Conservation (phyloP, 2,329 filamentous ascomycete genomes). For the Albophoma yamanashiensis region DNA sequence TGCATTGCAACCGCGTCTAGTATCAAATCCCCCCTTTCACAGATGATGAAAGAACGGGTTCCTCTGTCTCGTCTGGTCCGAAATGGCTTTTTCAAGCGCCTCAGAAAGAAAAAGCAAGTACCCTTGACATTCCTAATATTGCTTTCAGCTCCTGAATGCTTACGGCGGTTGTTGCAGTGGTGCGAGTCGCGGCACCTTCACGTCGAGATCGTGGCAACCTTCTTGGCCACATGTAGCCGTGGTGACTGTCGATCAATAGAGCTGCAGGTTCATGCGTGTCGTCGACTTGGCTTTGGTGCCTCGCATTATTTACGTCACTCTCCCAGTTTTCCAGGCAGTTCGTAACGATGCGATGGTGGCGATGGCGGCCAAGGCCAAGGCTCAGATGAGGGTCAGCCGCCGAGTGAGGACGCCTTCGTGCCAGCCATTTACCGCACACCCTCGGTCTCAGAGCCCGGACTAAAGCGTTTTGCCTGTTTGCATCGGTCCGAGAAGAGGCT, state of each 20-base stretch:
- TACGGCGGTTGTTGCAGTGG: not conserved
- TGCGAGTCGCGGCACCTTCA: not conserved
- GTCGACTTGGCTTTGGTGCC: not conserved
- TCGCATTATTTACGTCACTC: too few species aligned
- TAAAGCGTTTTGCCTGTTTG: not conserved
- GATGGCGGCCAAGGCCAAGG: too few species aligned
- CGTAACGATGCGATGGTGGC: not conserved
- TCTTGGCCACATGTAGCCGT: not conserved
- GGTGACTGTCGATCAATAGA: not conserved
- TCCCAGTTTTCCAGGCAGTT: not conserved
- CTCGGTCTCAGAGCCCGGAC: not conserved
- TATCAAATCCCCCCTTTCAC: not conserved
- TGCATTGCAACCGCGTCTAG: not conserved
- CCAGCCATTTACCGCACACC: not conserved
- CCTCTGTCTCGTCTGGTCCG: not conserved
- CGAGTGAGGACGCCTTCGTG: not conserved
- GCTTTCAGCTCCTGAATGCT: not conserved
- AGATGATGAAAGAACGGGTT: not conserved
- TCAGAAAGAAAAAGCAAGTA: not conserved
- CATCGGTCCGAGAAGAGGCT: not conserved
- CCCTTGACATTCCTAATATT: too few species aligned
- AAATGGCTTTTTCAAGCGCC: not conserved
- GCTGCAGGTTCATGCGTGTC: not conserved
- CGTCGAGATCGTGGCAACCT: not conserved
- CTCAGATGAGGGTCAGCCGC: not conserved